Evolutionary conservation across 768 basidiomycete species (phyloP), one percentile per base, ranked within the genome.

Genomic region (Hebeloma cylindrosporum): DNA sequence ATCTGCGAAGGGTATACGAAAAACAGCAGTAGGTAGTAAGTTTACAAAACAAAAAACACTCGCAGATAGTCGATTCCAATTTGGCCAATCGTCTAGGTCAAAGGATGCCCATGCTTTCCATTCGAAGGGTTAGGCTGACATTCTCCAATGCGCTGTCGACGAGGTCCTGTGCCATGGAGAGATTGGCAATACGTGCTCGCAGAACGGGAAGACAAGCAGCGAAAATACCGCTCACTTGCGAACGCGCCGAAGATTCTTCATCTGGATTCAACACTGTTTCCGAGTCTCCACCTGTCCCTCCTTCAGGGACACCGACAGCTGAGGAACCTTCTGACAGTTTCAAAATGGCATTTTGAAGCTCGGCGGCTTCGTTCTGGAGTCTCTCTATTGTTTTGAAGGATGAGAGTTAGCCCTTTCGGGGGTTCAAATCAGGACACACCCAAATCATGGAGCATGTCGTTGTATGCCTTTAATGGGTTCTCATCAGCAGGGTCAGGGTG

Each of bases 91-190:
- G 27, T 21, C 18, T 20, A 9, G 26, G 17, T 50, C 37, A 58
- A 18, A 43, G 48, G 2, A 37, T 44, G 7, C 72, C 73, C 50
- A 78, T 53, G 50, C 72, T 73, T 53, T 78, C 75, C 66, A 77
- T 67, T n/a, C 72, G 63, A 25, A 78, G 52, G 33, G 60, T 63
- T 23, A 75, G 65, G 37, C 70, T 74, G 17, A 70, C 58, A 45
- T 75, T 78, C 56, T 79, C 75, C 33, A 77, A 72, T 10, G 73
- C 71, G 17, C 71, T 69, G 44, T 76, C 72, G 18, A 79, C 61
- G 14, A 80, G 62, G 20, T 75, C 72, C 38, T 71, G 72, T 0
- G 77, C 77, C 68, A 75, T 67, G 10, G 62, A 49, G 14, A 80
- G 50, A 48, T 79, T 79, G 8, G 67, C 67, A 5, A 65, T 66